Base-by-base conservation (phyloP, 345 rosid genomes). In the Syzygium jambos region DNA sequence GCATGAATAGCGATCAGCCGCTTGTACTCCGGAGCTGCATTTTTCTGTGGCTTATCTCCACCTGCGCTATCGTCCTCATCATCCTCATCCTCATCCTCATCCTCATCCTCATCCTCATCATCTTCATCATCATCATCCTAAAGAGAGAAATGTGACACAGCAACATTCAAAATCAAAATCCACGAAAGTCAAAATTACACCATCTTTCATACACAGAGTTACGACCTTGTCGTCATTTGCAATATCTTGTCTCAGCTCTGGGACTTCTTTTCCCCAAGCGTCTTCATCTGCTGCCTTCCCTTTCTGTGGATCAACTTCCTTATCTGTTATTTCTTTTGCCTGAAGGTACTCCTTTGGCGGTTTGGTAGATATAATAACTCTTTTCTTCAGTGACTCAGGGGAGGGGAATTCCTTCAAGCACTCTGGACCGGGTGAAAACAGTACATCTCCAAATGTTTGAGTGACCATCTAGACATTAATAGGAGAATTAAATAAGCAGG, bases 351-450 rank as follows among this genome's bases (percentile, higher is more conserved):
- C 97, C 87, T 94, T 97, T 14, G 99, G 99, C 53, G 98, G 99
- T 89, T 97, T 97, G 29, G 99, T 97, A 85, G 99, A 97, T 91
- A 97, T 93, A 85, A 97, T 95, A 85, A 97, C 85, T 85, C 93
- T 91, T 73, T 61, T 93, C 94, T 93, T 97, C 91, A 97, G 88
- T 11, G 91, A 93, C 12, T 95, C 93, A 0, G 98, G 98, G 27
- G 98, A 96, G 23, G 99, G 99, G 87, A 97, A 96, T 84, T 97
- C 97, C 92, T 95, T 95, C 65, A 97, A 94, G 94, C 93, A 88
- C 86, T 95, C 99, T 54, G 98, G 51, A 27, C 92, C 95, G 86
- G 99, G 96, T 89, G 96, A 3, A 92, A 95, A 95, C 89, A 97
- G 93, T 90, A 93, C 89, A 34, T 96, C 99, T 92, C 98, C 99